Conservation (phyloP, 768 basidiomycete species). For the Lactarius sanguifluus region DNA sequence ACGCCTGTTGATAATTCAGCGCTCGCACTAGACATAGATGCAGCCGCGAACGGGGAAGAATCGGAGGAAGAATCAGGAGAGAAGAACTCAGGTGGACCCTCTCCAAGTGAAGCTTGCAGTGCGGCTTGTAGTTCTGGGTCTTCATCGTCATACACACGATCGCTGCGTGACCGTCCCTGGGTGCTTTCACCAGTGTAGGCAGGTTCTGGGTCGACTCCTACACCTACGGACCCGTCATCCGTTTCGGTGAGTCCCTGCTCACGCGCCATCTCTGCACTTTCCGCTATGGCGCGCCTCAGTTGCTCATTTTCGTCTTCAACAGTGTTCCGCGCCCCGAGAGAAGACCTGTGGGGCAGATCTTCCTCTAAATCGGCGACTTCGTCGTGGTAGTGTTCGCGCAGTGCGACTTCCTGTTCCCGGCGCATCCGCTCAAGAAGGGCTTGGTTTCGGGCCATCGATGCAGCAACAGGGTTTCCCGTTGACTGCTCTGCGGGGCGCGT, state of each 20-base stretch:
- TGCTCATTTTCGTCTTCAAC: conserved; percentile 58
- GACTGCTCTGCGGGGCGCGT: conserved; percentile 28
- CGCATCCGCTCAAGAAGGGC: conserved; percentile 32
- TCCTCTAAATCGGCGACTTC: conserved; percentile 37
- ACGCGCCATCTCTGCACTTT: conserved; percentile 52
- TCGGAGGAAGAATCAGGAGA: conserved; percentile 33
- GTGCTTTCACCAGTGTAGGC: conserved; percentile 5
- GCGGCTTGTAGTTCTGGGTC: conserved; percentile 88
- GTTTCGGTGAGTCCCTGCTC: conserved; percentile 30
- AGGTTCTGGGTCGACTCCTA: conserved; percentile 4
- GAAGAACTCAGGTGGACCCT: conserved; percentile 52
- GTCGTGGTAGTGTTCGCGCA: conserved; percentile 42
- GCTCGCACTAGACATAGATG: conserved; percentile 8
- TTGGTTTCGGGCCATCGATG: conserved; percentile 31
- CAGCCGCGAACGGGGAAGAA: conserved; percentile 13
- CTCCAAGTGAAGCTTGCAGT: conserved; percentile 75
- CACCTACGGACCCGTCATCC: conserved; percentile 31
- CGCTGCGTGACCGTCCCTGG: conserved; percentile 12
- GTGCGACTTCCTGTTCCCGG: conserved; percentile 66
- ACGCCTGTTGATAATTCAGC: neutral
- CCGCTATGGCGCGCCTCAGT: conserved; percentile 58
- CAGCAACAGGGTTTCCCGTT: conserved; percentile 28
- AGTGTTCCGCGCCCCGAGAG: conserved; percentile 20
- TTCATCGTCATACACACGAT: conserved; percentile 78
- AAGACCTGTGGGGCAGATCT: neutral